These are phyloP conservation scores for Sclerotinia trifoliorum DNA, from an alignment of 2,329 filamentous ascomycete species.

Conservation along the genomic window DNA sequence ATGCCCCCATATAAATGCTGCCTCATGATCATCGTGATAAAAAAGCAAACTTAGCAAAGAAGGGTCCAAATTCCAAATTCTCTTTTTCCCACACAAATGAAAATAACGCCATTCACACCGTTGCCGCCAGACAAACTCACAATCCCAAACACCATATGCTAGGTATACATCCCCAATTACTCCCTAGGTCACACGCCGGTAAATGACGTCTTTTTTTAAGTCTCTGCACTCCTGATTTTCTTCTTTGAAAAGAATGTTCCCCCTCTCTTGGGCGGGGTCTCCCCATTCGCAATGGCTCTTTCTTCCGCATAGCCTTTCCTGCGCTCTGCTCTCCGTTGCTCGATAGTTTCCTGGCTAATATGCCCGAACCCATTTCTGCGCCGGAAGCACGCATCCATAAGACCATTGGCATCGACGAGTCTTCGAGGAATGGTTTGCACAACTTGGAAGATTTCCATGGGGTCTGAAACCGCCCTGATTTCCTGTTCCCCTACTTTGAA, in stretches of 20 bases:
- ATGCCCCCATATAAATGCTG: conserved; percentile 20
- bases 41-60: conserved; percentile 13
- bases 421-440: conserved; percentile 83
- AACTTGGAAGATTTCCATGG: conserved; percentile 94
- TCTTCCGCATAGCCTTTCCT: conserved; percentile 47
- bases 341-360: conserved; percentile 77
- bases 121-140: not conserved
- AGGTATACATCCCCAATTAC: conserved; percentile 16
- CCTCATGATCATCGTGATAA: conserved; percentile 22
- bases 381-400: conserved; percentile 82
- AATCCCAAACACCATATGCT: conserved; percentile 14
- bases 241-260: conserved; percentile 22
- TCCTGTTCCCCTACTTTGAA: conserved; percentile 85
- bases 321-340: conserved; percentile 69
- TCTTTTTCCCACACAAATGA: conserved; percentile 16
- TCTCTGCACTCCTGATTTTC: conserved; percentile 10
- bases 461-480: conserved; percentile 76
- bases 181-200: conserved; percentile 7
- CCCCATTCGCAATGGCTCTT: conserved; percentile 33
- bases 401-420: conserved; percentile 75
- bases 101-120: conserved; percentile 2
- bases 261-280: conserved; percentile 8
- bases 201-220: not conserved
- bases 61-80: conserved; percentile 14
- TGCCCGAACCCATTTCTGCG: conserved; percentile 78